Evolutionary conservation across 2,329 filamentous ascomycete genomes (phyloP).

Genomic region (Massarina eburnea): DNA sequence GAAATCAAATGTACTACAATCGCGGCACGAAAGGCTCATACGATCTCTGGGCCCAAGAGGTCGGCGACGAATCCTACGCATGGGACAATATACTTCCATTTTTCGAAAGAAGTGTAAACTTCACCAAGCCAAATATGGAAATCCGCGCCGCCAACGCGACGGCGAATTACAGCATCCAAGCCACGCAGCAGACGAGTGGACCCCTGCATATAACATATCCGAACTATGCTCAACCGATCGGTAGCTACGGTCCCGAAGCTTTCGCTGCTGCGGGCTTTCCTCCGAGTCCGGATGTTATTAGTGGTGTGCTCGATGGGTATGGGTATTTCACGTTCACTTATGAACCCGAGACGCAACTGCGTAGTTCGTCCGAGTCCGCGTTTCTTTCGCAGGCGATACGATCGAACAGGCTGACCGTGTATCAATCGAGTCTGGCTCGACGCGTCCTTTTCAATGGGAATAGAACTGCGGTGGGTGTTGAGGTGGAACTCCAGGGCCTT

Average conservation of each 20-base stretch:
- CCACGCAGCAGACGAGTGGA: conserved; percentile 13
- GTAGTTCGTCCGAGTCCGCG: background rate
- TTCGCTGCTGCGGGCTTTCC: too few species aligned
- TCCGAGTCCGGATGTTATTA: too few species aligned
- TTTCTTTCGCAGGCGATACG: conserved; percentile 8
- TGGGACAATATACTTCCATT: conserved; percentile 28
- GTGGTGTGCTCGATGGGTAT: conserved; percentile 6
- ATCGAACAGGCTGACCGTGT: conserved; percentile 36
- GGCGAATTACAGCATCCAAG: conserved; percentile 11
- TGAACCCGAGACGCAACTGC: background rate
- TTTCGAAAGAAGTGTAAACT: conserved; percentile 31
- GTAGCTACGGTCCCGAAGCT: background rate
- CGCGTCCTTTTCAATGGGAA: background rate
- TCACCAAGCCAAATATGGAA: conserved; percentile 25
- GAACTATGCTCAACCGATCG: conserved; percentile 13
- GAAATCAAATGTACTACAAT: conserved; percentile 31
- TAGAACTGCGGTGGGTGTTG: background rate
- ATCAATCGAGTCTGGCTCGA: background rate
- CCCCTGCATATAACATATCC: conserved; percentile 20
- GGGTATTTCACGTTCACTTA: conserved; percentile 8
- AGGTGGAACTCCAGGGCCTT: conserved; percentile 1
- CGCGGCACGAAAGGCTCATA: conserved; percentile 20
- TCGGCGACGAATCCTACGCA: conserved; percentile 31
- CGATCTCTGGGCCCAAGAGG: conserved; percentile 29
- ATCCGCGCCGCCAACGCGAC: conserved; percentile 13